A percentile compares a stretch with the other conserved stretches of the same genome.
These are phyloP conservation scores for Climacium dendroides DNA, from an alignment of 225 moss, liverwort and hornwort species.

Conservation along the genomic window DNA sequence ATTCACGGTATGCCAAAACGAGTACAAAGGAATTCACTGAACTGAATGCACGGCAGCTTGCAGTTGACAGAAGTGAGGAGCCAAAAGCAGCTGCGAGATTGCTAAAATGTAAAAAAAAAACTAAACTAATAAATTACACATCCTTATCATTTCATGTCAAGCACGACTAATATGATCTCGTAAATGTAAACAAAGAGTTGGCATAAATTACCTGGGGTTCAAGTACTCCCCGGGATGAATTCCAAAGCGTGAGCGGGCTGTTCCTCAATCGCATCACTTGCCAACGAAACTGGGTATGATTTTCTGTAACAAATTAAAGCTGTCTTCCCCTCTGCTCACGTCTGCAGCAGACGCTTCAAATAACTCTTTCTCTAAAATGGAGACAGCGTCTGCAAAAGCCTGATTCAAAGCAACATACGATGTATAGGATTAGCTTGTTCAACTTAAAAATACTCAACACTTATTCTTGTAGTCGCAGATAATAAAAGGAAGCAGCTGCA, in stretches of 20 bases:
- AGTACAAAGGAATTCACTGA: background rate
- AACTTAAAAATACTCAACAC: background rate
- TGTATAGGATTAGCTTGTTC: background rate
- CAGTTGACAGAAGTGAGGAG: background rate
- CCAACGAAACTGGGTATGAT: slow-evolving; percentile 62
- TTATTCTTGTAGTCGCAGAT: background rate
- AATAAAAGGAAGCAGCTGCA: background rate
- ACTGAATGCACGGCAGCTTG: background rate
- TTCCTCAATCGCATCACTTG: slow-evolving; percentile 15
- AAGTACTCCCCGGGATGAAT: background rate
- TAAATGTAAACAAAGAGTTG: background rate
- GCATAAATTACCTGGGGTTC: background rate
- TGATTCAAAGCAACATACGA: slow-evolving; percentile 11
- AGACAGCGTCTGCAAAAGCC: slow-evolving; percentile 88
- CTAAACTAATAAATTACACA: background rate
- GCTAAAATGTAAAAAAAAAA: background rate
- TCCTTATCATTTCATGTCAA: background rate
- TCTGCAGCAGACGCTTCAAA: slow-evolving; percentile 47
- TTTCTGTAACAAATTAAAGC: slow-evolving; percentile 62
- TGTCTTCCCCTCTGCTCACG: slow-evolving; percentile 28
- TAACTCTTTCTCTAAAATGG: slow-evolving; percentile 62
- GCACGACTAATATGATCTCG: background rate
- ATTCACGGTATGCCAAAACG: background rate
- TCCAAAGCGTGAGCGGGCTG: background rate
- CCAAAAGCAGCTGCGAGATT: background rate